Conservation (phyloP, 2,329 filamentous ascomycete genomes). For the Elsinoe perseae region DNA sequence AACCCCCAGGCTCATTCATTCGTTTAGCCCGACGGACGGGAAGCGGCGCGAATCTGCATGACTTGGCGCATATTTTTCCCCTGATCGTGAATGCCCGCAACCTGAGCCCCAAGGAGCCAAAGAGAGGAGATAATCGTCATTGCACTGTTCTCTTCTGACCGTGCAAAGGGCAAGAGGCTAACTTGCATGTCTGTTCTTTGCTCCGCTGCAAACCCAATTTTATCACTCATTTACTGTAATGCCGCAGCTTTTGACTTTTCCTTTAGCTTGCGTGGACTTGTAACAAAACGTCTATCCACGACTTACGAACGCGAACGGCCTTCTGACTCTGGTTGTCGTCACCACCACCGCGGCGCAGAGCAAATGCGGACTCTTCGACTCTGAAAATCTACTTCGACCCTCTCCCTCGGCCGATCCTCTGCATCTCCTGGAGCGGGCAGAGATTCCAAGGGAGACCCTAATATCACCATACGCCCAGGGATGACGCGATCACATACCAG, state of each 20-base stretch:
- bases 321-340: not conserved
- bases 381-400: not conserved
- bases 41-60: not conserved
- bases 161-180: constrained; percentile 1
- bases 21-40: not conserved
- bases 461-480: not conserved
- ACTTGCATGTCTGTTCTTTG: not conserved
- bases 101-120: not conserved
- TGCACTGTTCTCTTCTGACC: not conserved
- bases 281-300: not conserved
- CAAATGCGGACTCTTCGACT: constrained; percentile 11
- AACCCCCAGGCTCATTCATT: not conserved
- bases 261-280: constrained; percentile 6
- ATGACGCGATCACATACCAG: constrained; percentile 14
- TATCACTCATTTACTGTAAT: not conserved
- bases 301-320: not conserved
- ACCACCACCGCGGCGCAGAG: not conserved
- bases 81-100: not conserved
- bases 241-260: constrained; percentile 6
- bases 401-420: constrained; percentile 8
- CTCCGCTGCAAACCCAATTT: not conserved
- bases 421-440: constrained; percentile 11
- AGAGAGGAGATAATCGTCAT: not conserved
- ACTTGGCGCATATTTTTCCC: constrained; percentile 3
- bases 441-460: constrained; percentile 6